Percentiles rank a stretch among this genome's conserved stretches.
Evolutionary conservation across 495 filamentous ascomycete species (phyloP).

Genomic region (Talaromyces liani): DNA sequence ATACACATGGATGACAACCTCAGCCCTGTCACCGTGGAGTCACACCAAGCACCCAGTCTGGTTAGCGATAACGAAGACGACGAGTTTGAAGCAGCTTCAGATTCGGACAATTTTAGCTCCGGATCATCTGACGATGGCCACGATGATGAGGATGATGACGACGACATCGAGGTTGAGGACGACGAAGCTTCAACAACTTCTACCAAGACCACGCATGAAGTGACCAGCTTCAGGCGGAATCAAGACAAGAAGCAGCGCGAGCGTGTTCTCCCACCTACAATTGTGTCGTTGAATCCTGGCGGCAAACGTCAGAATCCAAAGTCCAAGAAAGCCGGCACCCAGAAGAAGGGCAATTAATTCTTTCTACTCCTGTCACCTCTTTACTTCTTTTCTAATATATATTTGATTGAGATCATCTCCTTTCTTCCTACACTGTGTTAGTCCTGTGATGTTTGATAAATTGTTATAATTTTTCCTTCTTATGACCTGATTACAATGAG

Average conservation of each 20-base stretch:
- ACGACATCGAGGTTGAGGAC: slow-evolving; percentile 47
- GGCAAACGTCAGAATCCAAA: slow-evolving; percentile 32
- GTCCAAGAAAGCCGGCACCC: slow-evolving; percentile 18
- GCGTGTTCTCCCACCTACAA: slow-evolving; percentile 33
- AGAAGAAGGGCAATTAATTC: slow-evolving; percentile 12
- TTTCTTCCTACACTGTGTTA: slow-evolving; percentile 8
- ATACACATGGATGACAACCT: slow-evolving; percentile 51
- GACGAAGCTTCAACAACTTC: slow-evolving; percentile 33
- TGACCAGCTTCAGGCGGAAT: slow-evolving; percentile 29
- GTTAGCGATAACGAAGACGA: slow-evolving; percentile 86
- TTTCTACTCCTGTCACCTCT: background rate
- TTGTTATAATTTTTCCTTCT: slow-evolving; percentile 8
- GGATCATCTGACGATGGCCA: slow-evolving; percentile 34
- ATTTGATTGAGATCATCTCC: slow-evolving; percentile 8
- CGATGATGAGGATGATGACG: slow-evolving; percentile 38
- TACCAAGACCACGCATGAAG: slow-evolving; percentile 29
- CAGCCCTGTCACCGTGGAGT: slow-evolving; percentile 71
- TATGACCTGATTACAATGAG: slow-evolving; percentile 12
- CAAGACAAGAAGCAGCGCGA: slow-evolving; percentile 40
- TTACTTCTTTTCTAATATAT: slow-evolving; percentile 9
- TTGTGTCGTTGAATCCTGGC: slow-evolving; percentile 33
- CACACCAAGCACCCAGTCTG: slow-evolving; percentile 74
- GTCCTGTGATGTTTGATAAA: slow-evolving; percentile 3
- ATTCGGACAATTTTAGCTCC: slow-evolving; percentile 28
- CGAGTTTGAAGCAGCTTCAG: slow-evolving; percentile 44